Conservation (phyloP, 1,139 yeast species). For the Candida sp. region DNA sequence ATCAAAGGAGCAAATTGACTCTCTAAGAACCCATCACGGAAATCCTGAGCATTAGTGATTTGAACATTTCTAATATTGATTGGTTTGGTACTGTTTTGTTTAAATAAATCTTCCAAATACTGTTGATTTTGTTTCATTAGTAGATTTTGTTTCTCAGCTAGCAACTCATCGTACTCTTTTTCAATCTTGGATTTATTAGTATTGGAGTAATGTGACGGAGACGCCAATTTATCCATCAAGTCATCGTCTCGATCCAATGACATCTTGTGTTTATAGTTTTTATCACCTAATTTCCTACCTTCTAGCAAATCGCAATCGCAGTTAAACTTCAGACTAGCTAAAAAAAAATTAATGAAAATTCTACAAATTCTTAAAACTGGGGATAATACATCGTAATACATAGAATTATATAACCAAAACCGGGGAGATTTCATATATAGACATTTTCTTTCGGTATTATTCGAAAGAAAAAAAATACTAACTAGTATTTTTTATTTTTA, state of each 20-base stretch:
- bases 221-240: slow-evolving; percentile 12
- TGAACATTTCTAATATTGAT: slow-evolving; percentile 46
- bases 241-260: slow-evolving; percentile 12
- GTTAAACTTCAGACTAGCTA: too few relatives aligned
- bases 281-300: neutral
- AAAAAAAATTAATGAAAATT: too few relatives aligned
- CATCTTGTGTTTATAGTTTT: slow-evolving; percentile 5
- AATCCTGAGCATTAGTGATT: slow-evolving; percentile 50
- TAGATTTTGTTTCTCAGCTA: slow-evolving; percentile 28
- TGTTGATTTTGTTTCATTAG: slow-evolving; percentile 36
- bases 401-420: neutral
- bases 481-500: neutral
- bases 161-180: slow-evolving; percentile 27
- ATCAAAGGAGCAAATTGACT: slow-evolving; percentile 57
- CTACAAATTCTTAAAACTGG: too few relatives aligned
- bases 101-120: slow-evolving; percentile 39
- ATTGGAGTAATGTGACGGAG: slow-evolving; percentile 5
- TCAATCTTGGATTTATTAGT: slow-evolving; percentile 19
- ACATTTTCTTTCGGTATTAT: neutral
- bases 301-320: too few relatives aligned
- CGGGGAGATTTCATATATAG: neutral
- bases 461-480: neutral
- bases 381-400: neutral
- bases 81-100: slow-evolving; percentile 41
- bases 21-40: slow-evolving; percentile 49